Evolutionary conservation across 192 early-diverging fungal genomes (phyloP), one percentile per base, ranked within the genome.

Genomic region (Rhizoclosmatium globosum): DNA sequence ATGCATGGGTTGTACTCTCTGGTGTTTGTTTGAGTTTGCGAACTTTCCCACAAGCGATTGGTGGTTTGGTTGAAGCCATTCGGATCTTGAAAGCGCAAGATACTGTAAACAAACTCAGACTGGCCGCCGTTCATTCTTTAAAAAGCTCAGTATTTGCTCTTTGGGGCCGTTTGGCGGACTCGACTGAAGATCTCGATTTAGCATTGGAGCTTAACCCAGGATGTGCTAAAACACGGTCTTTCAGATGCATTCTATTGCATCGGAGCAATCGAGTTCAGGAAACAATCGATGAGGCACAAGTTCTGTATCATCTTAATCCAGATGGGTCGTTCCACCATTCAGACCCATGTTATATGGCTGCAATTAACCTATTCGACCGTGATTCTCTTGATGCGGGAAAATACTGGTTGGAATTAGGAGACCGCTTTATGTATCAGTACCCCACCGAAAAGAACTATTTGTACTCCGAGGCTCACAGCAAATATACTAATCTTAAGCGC

Each of bases 401-500:
- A 68, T 68, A 42, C 43, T 68, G 65, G 65, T 21, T 45, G 6
- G 65, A 68, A 7, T 39, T 62, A 19, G 60, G 21, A 7, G 38
- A 62, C 60, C 7, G 38, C 4, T 62, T 62, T 21, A 21, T 31
- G 38, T 39, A 7, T 39, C 21, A 21, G 60, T 62, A 31, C 21
- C 60, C 60, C 23, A 62, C 60, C 23, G 60, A 39, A 19, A 39
- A 62, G 21, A 39, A 9, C 21, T 4, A 39, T 4, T 21, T 9
- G 21, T 7, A 31, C 23, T 7, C 9, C 60, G 19, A 19, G 7
- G 0, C 60, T 7, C 19, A 19, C 60, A 39, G 21, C 11, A 62
- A 21, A 23, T 62, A 62, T 21, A 23, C 19, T 0, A 19, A 31
- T 7, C 15, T 62, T 19, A 21, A 9, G 19, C 9, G 21, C 7